Evolutionary conservation across 2,329 filamentous ascomycete genomes (phyloP).

Genomic region (Scolecobasidium constrictum): DNA sequence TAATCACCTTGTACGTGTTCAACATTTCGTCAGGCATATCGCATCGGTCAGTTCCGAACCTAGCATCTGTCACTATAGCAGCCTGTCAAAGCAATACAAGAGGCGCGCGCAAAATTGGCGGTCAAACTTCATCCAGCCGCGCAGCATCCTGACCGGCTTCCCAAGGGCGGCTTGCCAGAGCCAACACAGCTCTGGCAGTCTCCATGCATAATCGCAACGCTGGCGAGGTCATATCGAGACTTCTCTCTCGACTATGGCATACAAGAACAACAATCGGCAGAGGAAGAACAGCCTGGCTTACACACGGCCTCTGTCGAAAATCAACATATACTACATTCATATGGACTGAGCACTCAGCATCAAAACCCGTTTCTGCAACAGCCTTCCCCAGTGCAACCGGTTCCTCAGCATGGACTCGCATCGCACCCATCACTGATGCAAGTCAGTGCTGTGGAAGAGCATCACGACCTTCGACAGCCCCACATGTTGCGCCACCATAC

Average conservation of each 20-base stretch:
- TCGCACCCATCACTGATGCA: conserved; percentile 21
- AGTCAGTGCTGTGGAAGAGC: conserved; percentile 28
- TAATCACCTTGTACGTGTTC: conserved; percentile 18
- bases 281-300: conserved; percentile 15
- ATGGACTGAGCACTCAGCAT: conserved; percentile 16
- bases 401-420: conserved; percentile 23
- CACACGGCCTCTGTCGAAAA: conserved; percentile 27
- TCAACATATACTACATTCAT: conserved; percentile 27
- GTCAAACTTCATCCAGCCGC: conserved; percentile 20
- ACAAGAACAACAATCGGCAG: conserved; percentile 30
- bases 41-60: conserved; percentile 23
- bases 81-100: conserved; percentile 24
- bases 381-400: conserved; percentile 16
- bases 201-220: conserved; percentile 39
- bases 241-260: conserved; percentile 35
- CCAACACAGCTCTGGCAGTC: conserved; percentile 38
- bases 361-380: conserved; percentile 10
- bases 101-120: conserved; percentile 28
- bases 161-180: conserved; percentile 36
- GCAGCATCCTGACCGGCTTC: conserved; percentile 26
- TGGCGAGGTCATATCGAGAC: conserved; percentile 36
- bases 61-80: conserved; percentile 32
- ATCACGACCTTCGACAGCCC: conserved; percentile 15
- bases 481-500: conserved; percentile 15
- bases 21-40: conserved; percentile 21